Base-by-base conservation (phyloP, 2,329 filamentous ascomycete species). In the Venturiaceae sp. region DNA sequence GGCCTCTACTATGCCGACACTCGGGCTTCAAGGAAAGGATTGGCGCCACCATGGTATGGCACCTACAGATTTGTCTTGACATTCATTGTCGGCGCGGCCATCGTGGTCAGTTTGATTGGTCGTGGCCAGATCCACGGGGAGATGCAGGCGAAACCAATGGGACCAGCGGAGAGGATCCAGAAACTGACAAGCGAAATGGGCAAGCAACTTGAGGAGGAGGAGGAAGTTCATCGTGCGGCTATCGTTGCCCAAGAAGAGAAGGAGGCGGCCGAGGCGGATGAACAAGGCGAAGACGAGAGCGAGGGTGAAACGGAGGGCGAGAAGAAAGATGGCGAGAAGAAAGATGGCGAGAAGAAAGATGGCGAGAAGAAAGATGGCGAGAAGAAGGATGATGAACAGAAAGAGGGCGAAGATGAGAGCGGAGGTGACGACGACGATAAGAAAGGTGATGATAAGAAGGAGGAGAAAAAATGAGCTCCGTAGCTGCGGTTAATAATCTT, bases 31-130 rank as follows among this genome's bases (percentile, higher is more conserved):
- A 80, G 81, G 55, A 77, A 79, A 41, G 92, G 91, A 63, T 94
- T 88, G 86, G 85, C 87, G 2, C 92, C 92, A 26, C 69, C 78
- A 37, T 96, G 92, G 92, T 96, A 96, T 71, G 81, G 80, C 60
- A 88, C 85, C 54, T 96, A 96, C 77, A 89, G 92, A 34, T 96
- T 96, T 72, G 86, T 95, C 8, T 79, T 96, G 65, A 96, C 92
- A 2, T 92, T 92, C 70, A 81, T 96, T 61, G 92, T 96, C 30
- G 92, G 92, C 39, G 78, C 83, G 46, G 86, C 87, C 62, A 92
- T 96, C 64, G 84, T 94, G 44, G 75, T 90, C 64, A 92, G 83
- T 62, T 76, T 96, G 64, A 81, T 96, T 62, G 90, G 90, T 41
- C 84, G 92, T 61, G 87, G 91, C 66, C 87, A 92, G 75, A 84